Conservation (phyloP, 1,139 yeast genomes). For the Debaryomyces sp. region DNA sequence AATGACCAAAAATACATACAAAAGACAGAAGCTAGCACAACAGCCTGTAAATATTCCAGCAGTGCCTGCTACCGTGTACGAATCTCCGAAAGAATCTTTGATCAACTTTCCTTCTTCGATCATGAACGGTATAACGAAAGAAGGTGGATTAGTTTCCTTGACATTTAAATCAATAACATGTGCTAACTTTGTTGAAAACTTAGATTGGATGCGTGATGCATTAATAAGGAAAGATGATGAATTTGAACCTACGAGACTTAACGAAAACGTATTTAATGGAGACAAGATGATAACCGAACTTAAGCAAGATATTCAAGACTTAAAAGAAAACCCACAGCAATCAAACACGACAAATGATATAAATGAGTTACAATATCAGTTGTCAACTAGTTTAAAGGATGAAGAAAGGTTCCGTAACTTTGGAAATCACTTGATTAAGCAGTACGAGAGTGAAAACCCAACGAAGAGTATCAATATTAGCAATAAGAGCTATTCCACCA, state of each 20-base stretch:
- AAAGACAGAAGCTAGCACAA: slow-evolving; percentile 15
- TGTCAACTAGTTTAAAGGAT: slow-evolving; percentile 10
- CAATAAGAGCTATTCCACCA: slow-evolving; percentile 13
- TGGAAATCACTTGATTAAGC: slow-evolving; percentile 16
- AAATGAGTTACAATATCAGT: slow-evolving; percentile 5
- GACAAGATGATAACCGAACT: slow-evolving; percentile 18
- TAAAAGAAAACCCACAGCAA: slow-evolving; percentile 10
- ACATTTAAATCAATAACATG: slow-evolving; percentile 47
- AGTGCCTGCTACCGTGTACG: slow-evolving; percentile 32
- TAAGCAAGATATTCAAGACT: slow-evolving; percentile 21
- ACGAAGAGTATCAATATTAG: slow-evolving; percentile 18
- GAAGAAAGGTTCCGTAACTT: slow-evolving; percentile 12
- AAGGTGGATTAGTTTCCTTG: slow-evolving; percentile 48
- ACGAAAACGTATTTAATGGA: slow-evolving; percentile 22
- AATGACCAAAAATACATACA: slow-evolving; percentile 10
- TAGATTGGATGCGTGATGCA: slow-evolving; percentile 33
- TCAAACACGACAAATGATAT: slow-evolving; percentile 1
- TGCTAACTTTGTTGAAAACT: slow-evolving; percentile 39
- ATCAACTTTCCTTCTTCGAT: slow-evolving; percentile 44
- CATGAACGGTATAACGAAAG: slow-evolving; percentile 45
- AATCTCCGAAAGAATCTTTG: slow-evolving; percentile 35
- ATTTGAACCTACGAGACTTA: slow-evolving; percentile 23
- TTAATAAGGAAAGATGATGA: slow-evolving; percentile 16
- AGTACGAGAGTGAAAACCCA: slow-evolving; percentile 19
- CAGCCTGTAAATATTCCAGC: slow-evolving; percentile 1